Evolutionary conservation across 371 early-diverging fungal genomes (phyloP), one percentile per base, ranked within the genome.

Genomic region (Apophysomyces ossiformis): DNA sequence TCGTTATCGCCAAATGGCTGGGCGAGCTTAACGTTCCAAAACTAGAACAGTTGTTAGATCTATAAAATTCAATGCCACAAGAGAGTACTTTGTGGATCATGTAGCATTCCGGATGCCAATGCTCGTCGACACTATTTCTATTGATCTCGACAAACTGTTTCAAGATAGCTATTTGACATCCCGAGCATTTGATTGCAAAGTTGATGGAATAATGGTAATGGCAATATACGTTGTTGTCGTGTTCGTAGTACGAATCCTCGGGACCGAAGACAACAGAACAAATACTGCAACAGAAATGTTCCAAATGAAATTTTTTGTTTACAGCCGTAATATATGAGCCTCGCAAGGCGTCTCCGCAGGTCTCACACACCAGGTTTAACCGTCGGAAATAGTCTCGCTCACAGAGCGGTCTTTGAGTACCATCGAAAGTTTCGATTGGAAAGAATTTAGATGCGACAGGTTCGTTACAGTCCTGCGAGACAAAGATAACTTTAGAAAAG

Each of bases 91-190:
- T 97, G 83, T 95, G 93, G 58, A 99, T 95, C 98, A 96, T 97
- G 77, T 98, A 99, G 82, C 99, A 99, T 77, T 96, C 96, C 36
- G 98, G 98, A 82, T 99, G 99, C 99, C 99, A 99, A 69, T 94
- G 93, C 67, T 91, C 92, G 60, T 92, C 90, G 64, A 87, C 76
- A 71, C 87, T 87, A 65, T 92, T 93, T 54, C 88, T 84, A 68
- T 88, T 90, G 61, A 95, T 93, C 71, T 99, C 96, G 64, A 99
- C 91, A 80, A 95, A 99, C 68, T 94, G 94, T 76, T 95, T 93
- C 66, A 99, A 84, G 39, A 99, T 96, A 35, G 95, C 94, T 57
- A 92, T 93, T 71, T 91, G 86, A 75, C 99, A 99, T 15, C 99
- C 98, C 7, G 93, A 89, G 75, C 99, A 99, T 18, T 38, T 92